Percentiles rank a stretch among this genome's conserved stretches.
phyloP scores from a whole-genome alignment of 2,329 filamentous ascomycete genomes.

The Westerdykella aurantiaca region DNA sequence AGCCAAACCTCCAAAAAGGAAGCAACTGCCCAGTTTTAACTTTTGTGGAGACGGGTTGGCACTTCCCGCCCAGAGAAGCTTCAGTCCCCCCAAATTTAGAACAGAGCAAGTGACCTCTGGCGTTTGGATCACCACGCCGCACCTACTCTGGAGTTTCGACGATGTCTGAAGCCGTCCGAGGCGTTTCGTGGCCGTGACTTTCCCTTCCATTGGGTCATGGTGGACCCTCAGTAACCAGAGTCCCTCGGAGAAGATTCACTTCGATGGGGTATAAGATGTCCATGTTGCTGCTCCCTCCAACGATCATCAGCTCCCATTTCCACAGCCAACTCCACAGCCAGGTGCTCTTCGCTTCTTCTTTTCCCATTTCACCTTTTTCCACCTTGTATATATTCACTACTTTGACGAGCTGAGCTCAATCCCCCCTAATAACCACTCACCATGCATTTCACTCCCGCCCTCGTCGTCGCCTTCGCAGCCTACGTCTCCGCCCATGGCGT shows the following conservation, averaged over 20 bases:
- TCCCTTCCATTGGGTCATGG: background rate
- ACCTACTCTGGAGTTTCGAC: background rate
- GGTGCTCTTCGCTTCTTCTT: background rate
- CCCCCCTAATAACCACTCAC: constrained; percentile 22
- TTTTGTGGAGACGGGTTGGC: too few species aligned
- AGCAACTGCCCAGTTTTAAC: too few species aligned
- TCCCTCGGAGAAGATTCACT: background rate
- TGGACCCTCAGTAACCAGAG: background rate
- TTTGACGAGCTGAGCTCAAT: background rate
- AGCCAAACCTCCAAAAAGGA: too few species aligned
- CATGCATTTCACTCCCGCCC: constrained; percentile 46
- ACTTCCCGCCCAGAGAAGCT: too few species aligned
- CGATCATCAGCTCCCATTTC: background rate
- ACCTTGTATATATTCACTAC: too few species aligned
- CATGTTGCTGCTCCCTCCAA: background rate
- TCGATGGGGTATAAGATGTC: background rate
- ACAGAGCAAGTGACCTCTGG: too few species aligned
- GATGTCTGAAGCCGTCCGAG: background rate
- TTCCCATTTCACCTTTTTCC: background rate
- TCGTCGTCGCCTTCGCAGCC: constrained; percentile 40
- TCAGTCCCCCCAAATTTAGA: too few species aligned
- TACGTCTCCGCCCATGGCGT: constrained; percentile 54
- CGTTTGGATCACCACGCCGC: too few species aligned
- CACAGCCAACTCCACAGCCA: background rate
- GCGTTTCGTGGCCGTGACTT: background rate